Percentiles rank a stretch among this genome's conserved stretches.
phyloP scores from a whole-genome alignment of 2,329 filamentous ascomycete genomes.

The Diaporthe capsici region DNA sequence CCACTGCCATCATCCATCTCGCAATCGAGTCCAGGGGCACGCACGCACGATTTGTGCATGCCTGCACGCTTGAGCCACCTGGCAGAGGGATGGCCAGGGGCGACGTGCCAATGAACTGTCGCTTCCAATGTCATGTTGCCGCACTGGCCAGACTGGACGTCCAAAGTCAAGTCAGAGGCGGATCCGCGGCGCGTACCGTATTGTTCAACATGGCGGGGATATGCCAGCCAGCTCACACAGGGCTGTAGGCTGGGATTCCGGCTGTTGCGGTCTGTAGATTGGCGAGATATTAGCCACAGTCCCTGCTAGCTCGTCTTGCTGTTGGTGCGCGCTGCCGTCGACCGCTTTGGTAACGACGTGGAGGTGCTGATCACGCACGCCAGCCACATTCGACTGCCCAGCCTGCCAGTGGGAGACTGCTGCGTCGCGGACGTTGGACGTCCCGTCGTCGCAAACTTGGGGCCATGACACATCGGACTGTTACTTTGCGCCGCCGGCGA shows the following conservation, averaged over 20 bases:
- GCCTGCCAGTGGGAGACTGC: conserved; percentile 18
- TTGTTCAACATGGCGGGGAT: conserved; percentile 5
- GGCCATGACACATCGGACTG: conserved; percentile 26
- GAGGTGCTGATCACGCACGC: conserved; percentile 26
- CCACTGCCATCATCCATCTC: not conserved
- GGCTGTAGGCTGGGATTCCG: conserved; percentile 4
- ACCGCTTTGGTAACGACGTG: conserved; percentile 13
- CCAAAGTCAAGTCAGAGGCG: conserved; percentile 2
- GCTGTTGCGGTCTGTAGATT: conserved; percentile 1
- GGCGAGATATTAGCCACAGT: not conserved
- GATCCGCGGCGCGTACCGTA: conserved; percentile 25
- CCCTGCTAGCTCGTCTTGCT: conserved; percentile 18
- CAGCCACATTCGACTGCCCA: conserved; percentile 13
- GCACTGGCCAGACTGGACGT: not conserved
- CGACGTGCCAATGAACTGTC: conserved; percentile 2
- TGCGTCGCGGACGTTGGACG: conserved; percentile 19
- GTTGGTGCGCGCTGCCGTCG: not conserved
- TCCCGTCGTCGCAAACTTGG: conserved; percentile 30
- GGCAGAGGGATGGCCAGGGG: not conserved
- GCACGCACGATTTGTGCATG: conserved; percentile 18
- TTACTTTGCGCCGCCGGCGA: conserved; percentile 28
- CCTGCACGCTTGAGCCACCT: conserved; percentile 22
- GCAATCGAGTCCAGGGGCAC: conserved; percentile 6
- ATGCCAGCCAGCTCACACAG: not conserved
- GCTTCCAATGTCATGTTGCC: not conserved